Evolutionary conservation across 208 protist species (phyloP), one percentile per base, ranked within the genome.

Genomic region (Herpetomonas muscarum): DNA sequence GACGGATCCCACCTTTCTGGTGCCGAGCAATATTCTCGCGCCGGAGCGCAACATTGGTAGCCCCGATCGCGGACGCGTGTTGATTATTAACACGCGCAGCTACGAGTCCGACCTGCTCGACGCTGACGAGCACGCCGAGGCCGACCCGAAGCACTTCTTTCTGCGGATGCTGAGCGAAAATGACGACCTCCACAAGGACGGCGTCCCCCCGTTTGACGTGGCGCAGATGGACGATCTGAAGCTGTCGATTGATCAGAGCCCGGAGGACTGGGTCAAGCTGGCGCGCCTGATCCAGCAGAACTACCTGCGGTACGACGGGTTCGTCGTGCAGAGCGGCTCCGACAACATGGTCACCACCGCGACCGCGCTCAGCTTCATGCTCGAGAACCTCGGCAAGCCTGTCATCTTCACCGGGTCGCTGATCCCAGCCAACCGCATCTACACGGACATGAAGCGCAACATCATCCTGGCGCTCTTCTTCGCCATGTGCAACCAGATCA

Each of bases 401-500:
- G 88, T 99, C 32, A 76, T 99, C 46, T 82, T 99, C 41, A 99
- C 98, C 22, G 98, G 98, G 22, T 93, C 92, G 9, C 76, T 96
- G 47, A 89, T 98, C 55, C 89, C 96, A 4, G 68, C 93, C 31
- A 73, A 75, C 25, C 76, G 92, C 21, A 66, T 87, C 0, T 95
- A 93, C 61, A 97, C 76, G 9, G 96, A 98, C 60, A 80, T 90
- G 32, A 72, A 81, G 63, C 82, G 81, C 21, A 97, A 97, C 61
- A 75, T 94, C 1, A 80, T 94, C 34, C 57, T 87, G 0, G 72
- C 93, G 0, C 76, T 97, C 13, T 57, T 91, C 26, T 84, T 98
- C 51, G 94, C 94, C 4, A 81, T 62, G 34, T 85, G 81, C 52
- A 76, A 74, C 13, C 73, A 97, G 42, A 63, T 98, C 19, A 90